These are phyloP conservation scores for Sporothrix inflata DNA, from an alignment of 2,329 filamentous ascomycete species.

Conservation along the genomic window DNA sequence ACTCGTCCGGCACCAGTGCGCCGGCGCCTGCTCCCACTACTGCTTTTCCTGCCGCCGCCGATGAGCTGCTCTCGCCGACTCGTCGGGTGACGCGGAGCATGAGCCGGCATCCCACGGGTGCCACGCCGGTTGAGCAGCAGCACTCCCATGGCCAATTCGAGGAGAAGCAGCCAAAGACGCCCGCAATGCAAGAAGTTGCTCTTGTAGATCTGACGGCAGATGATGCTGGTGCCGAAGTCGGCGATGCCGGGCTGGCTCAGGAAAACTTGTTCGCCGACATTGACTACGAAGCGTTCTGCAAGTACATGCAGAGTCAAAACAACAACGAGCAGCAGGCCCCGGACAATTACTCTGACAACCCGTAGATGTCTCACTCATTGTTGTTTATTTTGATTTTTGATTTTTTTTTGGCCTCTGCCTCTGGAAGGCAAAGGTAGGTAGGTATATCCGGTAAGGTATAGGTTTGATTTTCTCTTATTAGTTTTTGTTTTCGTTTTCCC, in stretches of 20 bases:
- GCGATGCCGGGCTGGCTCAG: neutral
- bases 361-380: neutral
- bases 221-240: neutral
- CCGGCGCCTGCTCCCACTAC: neutral
- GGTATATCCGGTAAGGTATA: neutral
- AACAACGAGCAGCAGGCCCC: neutral
- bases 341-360: neutral
- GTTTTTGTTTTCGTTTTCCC: neutral
- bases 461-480: neutral
- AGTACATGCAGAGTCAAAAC: neutral
- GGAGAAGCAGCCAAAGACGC: neutral
- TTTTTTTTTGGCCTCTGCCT: neutral
- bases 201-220: no score
- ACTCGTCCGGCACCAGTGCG: neutral
- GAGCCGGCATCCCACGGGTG: constrained; percentile 19
- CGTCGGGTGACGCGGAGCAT: constrained; percentile 32
- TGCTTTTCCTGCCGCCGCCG: neutral
- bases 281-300: neutral
- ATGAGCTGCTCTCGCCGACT: neutral
- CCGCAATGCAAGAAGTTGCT: neutral
- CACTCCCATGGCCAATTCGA: neutral
- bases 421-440: neutral
- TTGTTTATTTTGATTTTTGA: neutral
- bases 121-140: neutral
- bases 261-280: neutral